Base-by-base conservation (phyloP, 1,139 yeast species). In the Yamadazyma epiphylla region DNA sequence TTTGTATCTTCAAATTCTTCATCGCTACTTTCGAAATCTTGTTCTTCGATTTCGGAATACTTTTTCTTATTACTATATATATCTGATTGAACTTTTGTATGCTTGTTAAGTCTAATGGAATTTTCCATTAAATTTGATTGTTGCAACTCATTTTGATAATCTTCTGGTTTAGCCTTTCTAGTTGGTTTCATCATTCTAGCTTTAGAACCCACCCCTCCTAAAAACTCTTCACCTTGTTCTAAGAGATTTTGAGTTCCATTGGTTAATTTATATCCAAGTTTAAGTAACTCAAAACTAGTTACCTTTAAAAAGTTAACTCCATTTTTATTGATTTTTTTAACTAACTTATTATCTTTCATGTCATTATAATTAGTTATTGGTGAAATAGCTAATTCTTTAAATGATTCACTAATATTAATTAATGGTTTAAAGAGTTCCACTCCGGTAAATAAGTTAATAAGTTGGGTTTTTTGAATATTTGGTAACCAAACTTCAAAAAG, bases 201-300 rank as follows among this genome's bases (percentile, higher is more conserved):
- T 8, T 68, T 51, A 0, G 77, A 56, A 0, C 88, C 88, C 37
- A 67, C 68, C 2, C 89, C 89, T 3, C 89, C 89, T 33, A 84
- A 59, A 4, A 72, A 70, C 38, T 77, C 82, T 50, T 89, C 97
- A 0, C 94, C 82, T 36, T 74, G 77, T 44, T 88, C 96, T 30
- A 89, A 60, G 7, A 86, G 56, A 0, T 80, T 78, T 50, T 88
- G 96, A 0, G 96, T 86, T 0, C 96, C 96, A 4, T 89, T 82
- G 2, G 95, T 94, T 22, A 89, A 52, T 46, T 83, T 86, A 0
- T 85, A 94, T 0, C 96, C 96, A 30, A 91, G 62, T 45, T 81
- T 80, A 25, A 89, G 64, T 22, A 89, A 56, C 52, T 89, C 96
- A 36, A 80, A 82, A 2, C 95, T 77, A 0, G 97, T 83, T 8